Percentiles rank a stretch among this genome's conserved stretches.
Conservation (phyloP, 176 grass and related monocot species). For the barley (Hordeum vulgare) region DNA sequence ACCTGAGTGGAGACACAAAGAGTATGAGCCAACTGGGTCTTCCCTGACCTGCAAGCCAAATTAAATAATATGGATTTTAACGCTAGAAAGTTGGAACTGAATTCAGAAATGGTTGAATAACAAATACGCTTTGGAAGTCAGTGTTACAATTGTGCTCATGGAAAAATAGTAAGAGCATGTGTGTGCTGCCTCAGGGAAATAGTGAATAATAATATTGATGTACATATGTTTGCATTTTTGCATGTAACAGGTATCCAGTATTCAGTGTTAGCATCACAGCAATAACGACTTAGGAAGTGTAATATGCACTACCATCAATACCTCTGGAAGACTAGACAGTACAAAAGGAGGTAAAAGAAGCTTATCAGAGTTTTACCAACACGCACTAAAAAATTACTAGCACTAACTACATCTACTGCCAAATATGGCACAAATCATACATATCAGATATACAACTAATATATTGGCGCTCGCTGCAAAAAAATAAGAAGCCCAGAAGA, state of each 20-base stretch:
- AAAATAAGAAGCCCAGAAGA: neutral
- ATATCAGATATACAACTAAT: neutral
- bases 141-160: neutral
- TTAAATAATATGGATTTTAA: neutral
- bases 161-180: neutral
- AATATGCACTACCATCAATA: neutral
- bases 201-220: neutral
- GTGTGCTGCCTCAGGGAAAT: neutral
- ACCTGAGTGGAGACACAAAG: conserved; percentile 80
- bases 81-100: neutral
- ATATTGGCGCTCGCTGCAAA: neutral
- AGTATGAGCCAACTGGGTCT: conserved; percentile 90
- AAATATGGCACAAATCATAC: neutral
- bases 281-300: neutral
- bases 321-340: neutral
- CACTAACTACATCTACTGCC: neutral
- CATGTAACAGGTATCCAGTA: neutral
- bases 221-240: neutral
- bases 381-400: neutral
- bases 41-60: conserved; percentile 57
- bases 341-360: neutral
- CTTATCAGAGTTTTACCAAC: neutral
- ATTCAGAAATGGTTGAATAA: neutral
- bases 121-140: neutral
- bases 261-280: neutral